Conservation (phyloP, 768 basidiomycete species). For the Termitomyces titanicus region DNA sequence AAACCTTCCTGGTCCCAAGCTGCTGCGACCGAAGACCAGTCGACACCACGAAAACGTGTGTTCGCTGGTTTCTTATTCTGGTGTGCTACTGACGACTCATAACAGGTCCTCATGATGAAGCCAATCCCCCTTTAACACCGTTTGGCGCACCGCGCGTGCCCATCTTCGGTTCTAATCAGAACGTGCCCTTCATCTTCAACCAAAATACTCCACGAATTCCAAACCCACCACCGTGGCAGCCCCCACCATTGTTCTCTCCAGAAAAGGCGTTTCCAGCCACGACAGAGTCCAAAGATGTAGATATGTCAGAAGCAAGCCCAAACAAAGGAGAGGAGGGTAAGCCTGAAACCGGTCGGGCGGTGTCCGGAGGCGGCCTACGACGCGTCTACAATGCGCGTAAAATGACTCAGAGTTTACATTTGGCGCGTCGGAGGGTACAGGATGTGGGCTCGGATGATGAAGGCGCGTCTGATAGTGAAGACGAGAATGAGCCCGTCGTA, state of each 20-base stretch:
- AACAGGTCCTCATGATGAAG: slow-evolving; percentile 37
- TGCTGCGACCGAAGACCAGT: slow-evolving; percentile 34
- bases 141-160: slow-evolving; percentile 36
- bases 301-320: slow-evolving; percentile 74
- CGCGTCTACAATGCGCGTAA: slow-evolving; percentile 64
- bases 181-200: slow-evolving; percentile 72
- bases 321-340: slow-evolving; percentile 40
- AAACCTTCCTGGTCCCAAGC: slow-evolving; percentile 56
- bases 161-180: slow-evolving; percentile 60
- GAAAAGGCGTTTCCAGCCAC: slow-evolving; percentile 55
- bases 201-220: slow-evolving; percentile 37
- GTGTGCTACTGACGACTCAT: slow-evolving; percentile 1
- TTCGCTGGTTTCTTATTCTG: slow-evolving; percentile 7
- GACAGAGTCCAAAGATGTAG: slow-evolving; percentile 60
- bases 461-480: slow-evolving; percentile 41
- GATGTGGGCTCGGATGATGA: slow-evolving; percentile 36
- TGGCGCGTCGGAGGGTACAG: slow-evolving; percentile 18
- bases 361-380: slow-evolving; percentile 63
- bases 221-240: slow-evolving; percentile 62
- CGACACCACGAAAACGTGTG: slow-evolving; percentile 68
- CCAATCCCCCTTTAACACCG: slow-evolving; percentile 42
- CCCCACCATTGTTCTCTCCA: slow-evolving; percentile 58
- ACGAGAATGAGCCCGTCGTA: slow-evolving; percentile 37
- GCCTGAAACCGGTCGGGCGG: slow-evolving; percentile 37
- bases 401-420: slow-evolving; percentile 31